Evolutionary conservation across 2,329 filamentous ascomycete genomes (phyloP).

Genomic region (Colletotrichum sp.): DNA sequence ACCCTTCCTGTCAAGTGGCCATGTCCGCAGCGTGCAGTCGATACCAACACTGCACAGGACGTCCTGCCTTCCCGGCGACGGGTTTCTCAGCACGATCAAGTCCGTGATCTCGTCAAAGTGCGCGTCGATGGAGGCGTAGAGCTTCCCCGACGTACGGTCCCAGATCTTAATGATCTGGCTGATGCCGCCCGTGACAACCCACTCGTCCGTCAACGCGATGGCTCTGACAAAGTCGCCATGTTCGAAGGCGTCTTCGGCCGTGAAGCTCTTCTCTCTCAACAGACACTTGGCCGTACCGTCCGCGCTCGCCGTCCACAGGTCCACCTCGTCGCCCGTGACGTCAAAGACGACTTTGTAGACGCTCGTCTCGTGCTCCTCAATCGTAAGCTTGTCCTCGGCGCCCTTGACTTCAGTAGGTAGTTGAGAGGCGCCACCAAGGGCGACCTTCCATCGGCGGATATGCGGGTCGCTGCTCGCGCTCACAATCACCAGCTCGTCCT

Average conservation of each 20-base stretch:
- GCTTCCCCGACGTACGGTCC: conserved; percentile 75
- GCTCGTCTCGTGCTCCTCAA: conserved; percentile 87
- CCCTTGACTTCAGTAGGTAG: conserved; percentile 43
- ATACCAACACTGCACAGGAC: conserved; percentile 83
- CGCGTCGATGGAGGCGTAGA: conserved; percentile 77
- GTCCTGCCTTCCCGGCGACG: conserved; percentile 34
- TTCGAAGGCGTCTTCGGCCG: conserved; percentile 71
- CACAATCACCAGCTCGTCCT: conserved; percentile 64
- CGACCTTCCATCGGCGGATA: conserved; percentile 79
- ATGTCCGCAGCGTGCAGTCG: conserved; percentile 85
- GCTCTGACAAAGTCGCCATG: conserved; percentile 94
- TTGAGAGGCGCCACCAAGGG: conserved; percentile 57
- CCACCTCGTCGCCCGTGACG: conserved; percentile 61
- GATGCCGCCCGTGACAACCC: conserved; percentile 86
- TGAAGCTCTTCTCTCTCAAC: conserved; percentile 71
- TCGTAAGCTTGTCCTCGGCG: conserved; percentile 48
- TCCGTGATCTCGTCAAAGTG: conserved; percentile 95
- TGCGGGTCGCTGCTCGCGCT: conserved; percentile 82
- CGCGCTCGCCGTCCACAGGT: conserved; percentile 92
- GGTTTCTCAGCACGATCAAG: conserved; percentile 64
- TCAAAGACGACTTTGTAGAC: conserved; percentile 84
- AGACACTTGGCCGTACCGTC: conserved; percentile 89
- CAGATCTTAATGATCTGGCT: conserved; percentile 93
- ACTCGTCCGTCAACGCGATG: conserved; percentile 75
- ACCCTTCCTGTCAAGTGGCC: conserved; percentile 72